Percentiles rank a stretch among this genome's conserved stretches.
phyloP scores from a whole-genome alignment of 2,329 filamentous ascomycete genomes.

The Alternaria brassicicola region DNA sequence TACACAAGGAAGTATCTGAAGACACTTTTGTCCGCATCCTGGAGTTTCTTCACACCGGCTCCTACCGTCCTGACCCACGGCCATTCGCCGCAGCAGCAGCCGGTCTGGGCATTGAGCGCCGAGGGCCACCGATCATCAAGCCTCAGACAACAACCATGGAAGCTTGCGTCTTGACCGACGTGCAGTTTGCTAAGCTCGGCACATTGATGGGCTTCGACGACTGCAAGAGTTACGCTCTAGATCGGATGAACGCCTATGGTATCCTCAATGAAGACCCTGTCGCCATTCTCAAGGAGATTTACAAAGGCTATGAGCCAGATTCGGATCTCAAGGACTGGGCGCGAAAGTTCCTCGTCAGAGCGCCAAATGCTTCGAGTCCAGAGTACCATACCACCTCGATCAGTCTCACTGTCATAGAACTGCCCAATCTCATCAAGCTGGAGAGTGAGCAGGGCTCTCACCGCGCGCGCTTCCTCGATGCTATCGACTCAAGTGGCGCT shows the following conservation, averaged over 20 bases:
- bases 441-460: slow-evolving; percentile 22
- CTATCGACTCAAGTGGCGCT: slow-evolving; percentile 21
- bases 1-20: slow-evolving; percentile 36
- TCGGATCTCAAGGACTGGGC: slow-evolving; percentile 30
- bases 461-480: slow-evolving; percentile 20
- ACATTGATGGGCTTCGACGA: slow-evolving; percentile 47
- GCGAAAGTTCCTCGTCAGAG: slow-evolving; percentile 25
- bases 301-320: slow-evolving; percentile 34
- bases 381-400: background rate
- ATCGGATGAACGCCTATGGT: slow-evolving; percentile 39
- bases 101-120: slow-evolving; percentile 10
- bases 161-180: slow-evolving; percentile 28
- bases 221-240: slow-evolving; percentile 42
- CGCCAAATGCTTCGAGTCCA: slow-evolving; percentile 1
- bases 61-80: slow-evolving; percentile 30
- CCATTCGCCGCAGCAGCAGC: slow-evolving; percentile 2
- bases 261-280: slow-evolving; percentile 47
- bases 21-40: slow-evolving; percentile 45
- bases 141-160: slow-evolving; percentile 3
- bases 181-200: slow-evolving; percentile 43
- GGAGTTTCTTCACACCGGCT: slow-evolving; percentile 36
- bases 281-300: slow-evolving; percentile 43
- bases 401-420: slow-evolving; percentile 10
- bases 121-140: slow-evolving; percentile 36
- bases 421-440: slow-evolving; percentile 33